phyloP scores from a whole-genome alignment of 495 filamentous ascomycete species.

The Echria macrotheca region DNA sequence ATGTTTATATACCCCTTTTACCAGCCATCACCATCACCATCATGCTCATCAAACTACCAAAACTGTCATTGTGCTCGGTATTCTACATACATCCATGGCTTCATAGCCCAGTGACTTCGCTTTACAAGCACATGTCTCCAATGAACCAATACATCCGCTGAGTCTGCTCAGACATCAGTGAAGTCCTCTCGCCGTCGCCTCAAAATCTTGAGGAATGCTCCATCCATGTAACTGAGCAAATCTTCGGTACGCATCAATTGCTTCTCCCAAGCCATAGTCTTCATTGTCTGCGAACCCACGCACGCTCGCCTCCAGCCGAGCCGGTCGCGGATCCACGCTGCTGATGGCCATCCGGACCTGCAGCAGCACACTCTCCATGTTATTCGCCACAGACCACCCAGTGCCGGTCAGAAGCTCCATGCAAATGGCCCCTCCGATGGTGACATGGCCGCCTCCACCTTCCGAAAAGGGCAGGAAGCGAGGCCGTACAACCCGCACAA shows the following conservation, averaged over 20 bases:
- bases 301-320: conserved; percentile 44
- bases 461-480: conserved; percentile 63
- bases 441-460: conserved; percentile 87
- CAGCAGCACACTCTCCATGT: conserved; percentile 74
- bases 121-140: too few relatives aligned
- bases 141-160: too few relatives aligned
- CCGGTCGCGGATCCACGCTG: conserved; percentile 62
- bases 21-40: too few relatives aligned
- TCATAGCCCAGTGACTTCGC: too few relatives aligned
- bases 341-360: conserved; percentile 79
- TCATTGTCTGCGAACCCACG: too few relatives aligned
- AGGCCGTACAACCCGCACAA: conserved; percentile 78
- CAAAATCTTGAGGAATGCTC: conserved; percentile 44
- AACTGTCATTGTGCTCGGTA: too few relatives aligned
- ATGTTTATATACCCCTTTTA: too few relatives aligned
- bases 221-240: conserved; percentile 66
- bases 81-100: too few relatives aligned
- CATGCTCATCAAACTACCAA: too few relatives aligned
- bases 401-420: conserved; percentile 85
- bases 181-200: conserved; percentile 11
- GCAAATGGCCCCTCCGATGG: conserved; percentile 80
- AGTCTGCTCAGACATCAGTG: too few relatives aligned
- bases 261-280: conserved; percentile 66
- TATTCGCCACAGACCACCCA: conserved; percentile 70
- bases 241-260: conserved; percentile 64